These are phyloP conservation scores for Coniochaeta sp. DNA, from an alignment of 2,329 filamentous ascomycete species.

Conservation along the genomic window DNA sequence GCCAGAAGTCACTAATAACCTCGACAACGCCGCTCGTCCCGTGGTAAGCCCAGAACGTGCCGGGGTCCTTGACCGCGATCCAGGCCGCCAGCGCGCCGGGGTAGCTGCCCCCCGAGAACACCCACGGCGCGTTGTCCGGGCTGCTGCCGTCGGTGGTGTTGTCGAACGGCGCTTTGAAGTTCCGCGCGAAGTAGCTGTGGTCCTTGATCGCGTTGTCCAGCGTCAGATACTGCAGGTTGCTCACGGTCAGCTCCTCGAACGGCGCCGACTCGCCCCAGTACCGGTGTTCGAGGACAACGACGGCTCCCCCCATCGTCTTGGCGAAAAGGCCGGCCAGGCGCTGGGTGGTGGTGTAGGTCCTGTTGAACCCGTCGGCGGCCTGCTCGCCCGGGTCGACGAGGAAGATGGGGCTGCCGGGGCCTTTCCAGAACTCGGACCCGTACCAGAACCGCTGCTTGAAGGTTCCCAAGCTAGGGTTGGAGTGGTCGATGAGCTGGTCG, in stretches of 20 bases:
- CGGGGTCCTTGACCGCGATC: slow-evolving; percentile 40
- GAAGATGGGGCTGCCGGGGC: slow-evolving; percentile 26
- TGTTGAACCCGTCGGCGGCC: slow-evolving; percentile 23
- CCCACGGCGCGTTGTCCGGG: slow-evolving; percentile 42
- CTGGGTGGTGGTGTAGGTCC: not conserved
- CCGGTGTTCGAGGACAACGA: slow-evolving; percentile 29
- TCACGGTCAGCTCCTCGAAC: slow-evolving; percentile 21
- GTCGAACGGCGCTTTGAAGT: slow-evolving; percentile 44
- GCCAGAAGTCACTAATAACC: slow-evolving; percentile 41
- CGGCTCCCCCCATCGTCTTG: slow-evolving; percentile 39
- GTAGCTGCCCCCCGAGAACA: slow-evolving; percentile 45
- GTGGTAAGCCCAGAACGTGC: slow-evolving; percentile 49
- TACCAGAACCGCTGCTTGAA: slow-evolving; percentile 30
- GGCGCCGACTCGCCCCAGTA: slow-evolving; percentile 31
- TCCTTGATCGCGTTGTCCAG: slow-evolving; percentile 30
- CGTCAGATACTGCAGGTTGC: slow-evolving; percentile 28
- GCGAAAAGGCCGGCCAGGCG: slow-evolving; percentile 32
- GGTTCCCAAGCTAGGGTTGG: slow-evolving; percentile 24
- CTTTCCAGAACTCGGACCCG: slow-evolving; percentile 26
- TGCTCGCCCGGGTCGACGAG: slow-evolving; percentile 29
- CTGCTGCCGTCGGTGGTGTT: slow-evolving; percentile 30
- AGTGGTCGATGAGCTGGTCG: slow-evolving; percentile 28
- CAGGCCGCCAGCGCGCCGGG: slow-evolving; percentile 45
- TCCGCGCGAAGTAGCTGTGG: slow-evolving; percentile 27
- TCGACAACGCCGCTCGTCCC: slow-evolving; percentile 46